Conservation (phyloP, 257 asterid species). For the Oldenlandia corymbosa region DNA sequence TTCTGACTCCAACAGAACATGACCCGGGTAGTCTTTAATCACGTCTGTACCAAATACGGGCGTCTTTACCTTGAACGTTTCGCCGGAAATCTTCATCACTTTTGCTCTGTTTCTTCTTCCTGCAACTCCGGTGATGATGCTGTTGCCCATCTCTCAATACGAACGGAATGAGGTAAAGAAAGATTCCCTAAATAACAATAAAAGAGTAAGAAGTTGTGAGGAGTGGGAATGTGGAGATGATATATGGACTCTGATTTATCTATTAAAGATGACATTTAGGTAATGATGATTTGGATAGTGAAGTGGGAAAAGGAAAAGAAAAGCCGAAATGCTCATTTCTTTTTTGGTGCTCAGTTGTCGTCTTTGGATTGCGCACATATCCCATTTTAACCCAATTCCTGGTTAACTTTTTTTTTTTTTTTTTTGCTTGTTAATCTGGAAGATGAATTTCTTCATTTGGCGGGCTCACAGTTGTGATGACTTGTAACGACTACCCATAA, state of each 20-base stretch:
- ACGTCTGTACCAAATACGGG: constrained; percentile 53
- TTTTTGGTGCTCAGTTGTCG: neutral
- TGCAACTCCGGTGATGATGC: constrained; percentile 25
- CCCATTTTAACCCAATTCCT: constrained; percentile 3
- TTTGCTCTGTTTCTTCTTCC: constrained; percentile 36
- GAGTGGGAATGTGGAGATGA: constrained; percentile 19
- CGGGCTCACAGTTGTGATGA: neutral
- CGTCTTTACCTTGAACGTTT: constrained; percentile 43
- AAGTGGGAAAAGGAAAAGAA: constrained; percentile 15
- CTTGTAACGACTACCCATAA: constrained; percentile 8
- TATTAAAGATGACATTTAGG: constrained; percentile 18
- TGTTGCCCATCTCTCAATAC: constrained; percentile 50
- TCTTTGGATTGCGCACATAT: neutral
- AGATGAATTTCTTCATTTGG: neutral
- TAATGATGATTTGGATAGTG: constrained; percentile 12
- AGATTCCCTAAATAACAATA: neutral
- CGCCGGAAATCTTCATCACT: constrained; percentile 59
- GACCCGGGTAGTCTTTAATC: constrained; percentile 44
- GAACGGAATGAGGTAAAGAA: neutral
- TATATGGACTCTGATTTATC: too few species aligned
- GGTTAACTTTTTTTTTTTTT: constrained; percentile 4
- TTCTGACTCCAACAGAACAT: constrained; percentile 49
- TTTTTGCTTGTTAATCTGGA: neutral
- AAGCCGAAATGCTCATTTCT: neutral
- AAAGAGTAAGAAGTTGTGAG: constrained; percentile 9